phyloP scores from a whole-genome alignment of 1,284 basidiomycete species.

The Fistulinella cinereoalba region DNA sequence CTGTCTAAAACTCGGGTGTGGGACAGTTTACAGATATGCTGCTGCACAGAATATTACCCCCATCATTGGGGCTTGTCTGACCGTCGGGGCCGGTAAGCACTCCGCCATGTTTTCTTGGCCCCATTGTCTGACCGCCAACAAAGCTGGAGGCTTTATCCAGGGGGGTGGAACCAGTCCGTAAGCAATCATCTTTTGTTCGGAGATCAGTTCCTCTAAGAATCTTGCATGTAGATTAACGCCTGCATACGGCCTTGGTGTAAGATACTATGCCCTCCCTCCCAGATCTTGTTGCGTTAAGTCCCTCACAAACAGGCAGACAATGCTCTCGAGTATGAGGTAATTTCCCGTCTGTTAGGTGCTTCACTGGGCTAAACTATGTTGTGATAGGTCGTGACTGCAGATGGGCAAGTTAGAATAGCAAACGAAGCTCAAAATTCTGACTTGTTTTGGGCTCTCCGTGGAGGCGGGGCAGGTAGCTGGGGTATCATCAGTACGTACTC shows the following conservation, averaged over 20 bases:
- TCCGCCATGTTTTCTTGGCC: no score
- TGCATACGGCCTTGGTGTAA: constrained; percentile 20
- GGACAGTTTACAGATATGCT: constrained; percentile 17
- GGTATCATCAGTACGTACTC: constrained; percentile 23
- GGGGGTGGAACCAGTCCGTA: constrained; percentile 25
- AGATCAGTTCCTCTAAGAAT: neutral
- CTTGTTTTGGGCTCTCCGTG: constrained; percentile 25
- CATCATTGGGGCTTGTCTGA: constrained; percentile 17
- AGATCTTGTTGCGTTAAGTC: neutral
- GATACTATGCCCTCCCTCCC: no score
- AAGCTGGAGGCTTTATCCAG: constrained; percentile 24
- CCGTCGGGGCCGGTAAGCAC: constrained; percentile 17
- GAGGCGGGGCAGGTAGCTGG: constrained; percentile 27
- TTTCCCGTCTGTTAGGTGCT: neutral
- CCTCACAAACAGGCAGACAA: constrained; percentile 12
- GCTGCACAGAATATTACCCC: constrained; percentile 11
- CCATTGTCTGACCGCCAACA: neutral
- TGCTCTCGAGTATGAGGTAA: constrained; percentile 19
- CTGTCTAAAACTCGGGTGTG: neutral
- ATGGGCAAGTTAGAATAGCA: constrained; percentile 14
- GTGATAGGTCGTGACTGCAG: constrained; percentile 20
- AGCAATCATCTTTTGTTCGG: constrained; percentile 1
- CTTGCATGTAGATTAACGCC: constrained; percentile 14
- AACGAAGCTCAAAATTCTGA: constrained; percentile 24
- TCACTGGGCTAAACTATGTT: neutral